Evolutionary conservation across 371 early-diverging fungal species (phyloP).

Genomic region (Haplosporangium sp.): DNA sequence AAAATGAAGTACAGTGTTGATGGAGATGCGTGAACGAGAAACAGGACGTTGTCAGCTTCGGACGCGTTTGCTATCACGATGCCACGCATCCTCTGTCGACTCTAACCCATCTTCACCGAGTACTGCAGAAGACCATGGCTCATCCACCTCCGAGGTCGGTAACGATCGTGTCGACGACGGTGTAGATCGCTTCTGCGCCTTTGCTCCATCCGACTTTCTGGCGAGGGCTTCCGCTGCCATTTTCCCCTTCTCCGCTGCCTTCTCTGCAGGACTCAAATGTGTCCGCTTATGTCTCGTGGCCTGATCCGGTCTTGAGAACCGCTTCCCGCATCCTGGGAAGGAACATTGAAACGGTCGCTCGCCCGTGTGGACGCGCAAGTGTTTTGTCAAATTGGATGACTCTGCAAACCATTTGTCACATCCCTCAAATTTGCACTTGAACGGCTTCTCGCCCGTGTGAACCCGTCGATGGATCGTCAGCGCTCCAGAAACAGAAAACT

Average conservation of each 20-base stretch:
- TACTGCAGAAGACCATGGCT: constrained; percentile 11
- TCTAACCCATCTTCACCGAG: not conserved
- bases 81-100: not conserved
- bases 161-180: not conserved
- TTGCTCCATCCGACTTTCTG: constrained; percentile 1
- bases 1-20: no score
- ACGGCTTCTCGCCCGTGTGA: constrained; percentile 82
- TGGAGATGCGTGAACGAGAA: no score
- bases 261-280: constrained; percentile 50
- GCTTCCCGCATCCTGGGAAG: constrained; percentile 70
- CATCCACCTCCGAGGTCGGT: not conserved
- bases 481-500: constrained; percentile 81
- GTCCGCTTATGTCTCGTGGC: constrained; percentile 66
- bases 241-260: constrained; percentile 41
- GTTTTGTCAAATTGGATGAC: constrained; percentile 84
- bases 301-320: constrained; percentile 79
- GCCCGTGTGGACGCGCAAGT: constrained; percentile 77
- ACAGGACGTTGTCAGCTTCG: not conserved
- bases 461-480: constrained; percentile 76
- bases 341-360: constrained; percentile 75
- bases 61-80: not conserved
- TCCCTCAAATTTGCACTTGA: constrained; percentile 76
- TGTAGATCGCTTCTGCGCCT: constrained; percentile 22
- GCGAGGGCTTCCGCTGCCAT: constrained; percentile 22
- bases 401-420: constrained; percentile 82